Conservation (phyloP, 2,329 filamentous ascomycete species). For the Fusarium subtropicale region DNA sequence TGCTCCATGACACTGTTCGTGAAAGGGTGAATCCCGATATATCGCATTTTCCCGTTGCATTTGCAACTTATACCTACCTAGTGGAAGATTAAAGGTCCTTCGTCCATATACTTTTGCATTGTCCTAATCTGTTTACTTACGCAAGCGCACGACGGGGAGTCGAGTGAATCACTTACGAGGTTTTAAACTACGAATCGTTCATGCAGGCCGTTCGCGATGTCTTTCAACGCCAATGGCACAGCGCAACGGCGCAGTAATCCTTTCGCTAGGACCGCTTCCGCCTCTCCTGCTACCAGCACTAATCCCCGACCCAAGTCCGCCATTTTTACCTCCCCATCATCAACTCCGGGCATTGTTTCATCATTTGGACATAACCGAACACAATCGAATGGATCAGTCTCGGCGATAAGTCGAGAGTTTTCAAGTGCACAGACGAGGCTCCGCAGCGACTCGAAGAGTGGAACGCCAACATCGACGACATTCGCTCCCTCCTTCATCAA, state of each 20-base stretch:
- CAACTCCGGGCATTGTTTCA: slow-evolving; percentile 54
- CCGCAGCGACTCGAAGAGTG: slow-evolving; percentile 72
- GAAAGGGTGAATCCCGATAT: slow-evolving; percentile 39
- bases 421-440: slow-evolving; percentile 41
- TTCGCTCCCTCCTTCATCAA: slow-evolving; percentile 98
- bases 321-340: slow-evolving; percentile 72
- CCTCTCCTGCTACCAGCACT: slow-evolving; percentile 69
- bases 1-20: slow-evolving; percentile 45
- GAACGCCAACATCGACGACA: slow-evolving; percentile 76
- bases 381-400: slow-evolving; percentile 71
- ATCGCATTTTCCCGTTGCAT: slow-evolving; percentile 43
- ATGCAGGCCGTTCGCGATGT: slow-evolving; percentile 49
- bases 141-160: slow-evolving; percentile 24
- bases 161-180: slow-evolving; percentile 21
- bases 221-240: slow-evolving; percentile 52
- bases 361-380: slow-evolving; percentile 72
- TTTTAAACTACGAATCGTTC: slow-evolving; percentile 43
- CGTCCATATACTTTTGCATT: slow-evolving; percentile 8
- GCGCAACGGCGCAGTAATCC: slow-evolving; percentile 83
- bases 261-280: slow-evolving; percentile 76
- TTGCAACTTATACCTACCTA: slow-evolving; percentile 28
- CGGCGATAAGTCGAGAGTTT: slow-evolving; percentile 40
- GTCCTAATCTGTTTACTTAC: slow-evolving; percentile 44
- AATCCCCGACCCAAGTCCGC: slow-evolving; percentile 78
- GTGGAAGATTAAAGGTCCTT: slow-evolving; percentile 7